phyloP scores from a whole-genome alignment of 306 rosid species.

The Arachis hypogaea region DNA sequence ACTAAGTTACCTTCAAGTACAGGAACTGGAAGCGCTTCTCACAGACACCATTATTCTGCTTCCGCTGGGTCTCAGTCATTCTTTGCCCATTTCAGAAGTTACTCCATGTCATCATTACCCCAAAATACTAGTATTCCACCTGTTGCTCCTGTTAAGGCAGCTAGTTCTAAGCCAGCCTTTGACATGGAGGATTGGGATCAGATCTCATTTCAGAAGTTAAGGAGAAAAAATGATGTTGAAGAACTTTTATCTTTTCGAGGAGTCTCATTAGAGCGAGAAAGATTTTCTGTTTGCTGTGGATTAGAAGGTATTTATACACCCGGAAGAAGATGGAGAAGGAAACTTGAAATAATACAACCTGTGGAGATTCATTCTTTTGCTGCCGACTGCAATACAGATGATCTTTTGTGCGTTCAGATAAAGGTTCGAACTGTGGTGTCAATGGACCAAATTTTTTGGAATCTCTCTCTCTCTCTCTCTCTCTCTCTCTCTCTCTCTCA shows the following conservation, averaged over 20 bases:
- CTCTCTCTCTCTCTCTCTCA: slow-evolving; percentile 1
- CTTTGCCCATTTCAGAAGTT: slow-evolving; percentile 91
- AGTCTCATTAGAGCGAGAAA: slow-evolving; percentile 87
- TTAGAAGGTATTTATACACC: slow-evolving; percentile 92
- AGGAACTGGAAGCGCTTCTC: slow-evolving; percentile 61
- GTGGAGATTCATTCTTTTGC: slow-evolving; percentile 86
- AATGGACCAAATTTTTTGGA: slow-evolving; percentile 31
- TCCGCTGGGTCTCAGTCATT: slow-evolving; percentile 81
- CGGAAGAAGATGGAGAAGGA: slow-evolving; percentile 96
- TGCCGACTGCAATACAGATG: slow-evolving; percentile 95
- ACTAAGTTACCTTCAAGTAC: slow-evolving; percentile 53
- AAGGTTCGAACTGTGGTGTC: slow-evolving; percentile 65
- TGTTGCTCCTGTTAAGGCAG: slow-evolving; percentile 61
- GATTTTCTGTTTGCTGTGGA: slow-evolving; percentile 97
- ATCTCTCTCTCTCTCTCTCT: slow-evolving; percentile 1
- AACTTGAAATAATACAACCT: slow-evolving; percentile 92
- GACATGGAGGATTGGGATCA: slow-evolving; percentile 89
- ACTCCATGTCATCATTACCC: slow-evolving; percentile 91
- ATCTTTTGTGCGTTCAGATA: slow-evolving; percentile 88
- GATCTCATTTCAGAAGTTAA: slow-evolving; percentile 66
- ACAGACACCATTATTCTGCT: slow-evolving; percentile 53
- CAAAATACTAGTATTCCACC: slow-evolving; percentile 62
- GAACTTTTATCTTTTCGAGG: slow-evolving; percentile 94
- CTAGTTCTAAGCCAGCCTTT: slow-evolving; percentile 81
- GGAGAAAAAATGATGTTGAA: slow-evolving; percentile 61